Evolutionary conservation across 2,329 filamentous ascomycete species (phyloP).

Genomic region (Colletotrichum godetiae): DNA sequence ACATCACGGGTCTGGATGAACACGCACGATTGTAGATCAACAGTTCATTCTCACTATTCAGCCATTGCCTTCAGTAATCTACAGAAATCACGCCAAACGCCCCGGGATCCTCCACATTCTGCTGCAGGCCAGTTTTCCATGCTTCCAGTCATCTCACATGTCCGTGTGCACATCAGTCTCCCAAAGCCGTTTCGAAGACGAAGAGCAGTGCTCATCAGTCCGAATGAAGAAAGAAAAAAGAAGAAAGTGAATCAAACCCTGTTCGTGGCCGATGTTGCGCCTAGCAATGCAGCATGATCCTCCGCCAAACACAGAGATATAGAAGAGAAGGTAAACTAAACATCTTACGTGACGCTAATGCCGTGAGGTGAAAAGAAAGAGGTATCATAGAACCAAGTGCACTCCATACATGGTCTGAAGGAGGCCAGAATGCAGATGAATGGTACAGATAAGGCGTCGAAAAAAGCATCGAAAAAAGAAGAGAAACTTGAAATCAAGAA

Average conservation of each 20-base stretch:
- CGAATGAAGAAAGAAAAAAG: neutral
- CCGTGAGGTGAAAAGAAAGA: constrained; percentile 29
- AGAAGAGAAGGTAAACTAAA: constrained; percentile 25
- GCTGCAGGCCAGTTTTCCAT: constrained; percentile 8
- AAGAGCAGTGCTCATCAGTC: neutral
- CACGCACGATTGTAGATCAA: neutral
- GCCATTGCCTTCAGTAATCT: constrained; percentile 14
- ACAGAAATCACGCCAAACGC: constrained; percentile 12
- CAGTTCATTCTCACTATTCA: constrained; percentile 21
- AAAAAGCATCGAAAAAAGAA: neutral
- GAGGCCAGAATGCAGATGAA: constrained; percentile 27
- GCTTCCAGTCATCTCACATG: constrained; percentile 28
- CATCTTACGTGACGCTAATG: constrained; percentile 35
- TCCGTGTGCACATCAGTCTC: constrained; percentile 27
- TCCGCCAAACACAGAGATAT: constrained; percentile 4
- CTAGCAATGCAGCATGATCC: constrained; percentile 22
- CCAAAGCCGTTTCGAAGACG: constrained; percentile 4
- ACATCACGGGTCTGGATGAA: neutral
- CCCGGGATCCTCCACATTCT: constrained; percentile 11
- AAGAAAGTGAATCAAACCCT: neutral
- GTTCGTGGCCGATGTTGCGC: constrained; percentile 20
- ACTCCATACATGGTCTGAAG: constrained; percentile 26
- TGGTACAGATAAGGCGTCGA: constrained; percentile 19
- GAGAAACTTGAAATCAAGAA: constrained; percentile 40
- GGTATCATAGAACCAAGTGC: constrained; percentile 37